phyloP scores from a whole-genome alignment of 2,329 filamentous ascomycete species.

The Colletotrichum endophyticum region DNA sequence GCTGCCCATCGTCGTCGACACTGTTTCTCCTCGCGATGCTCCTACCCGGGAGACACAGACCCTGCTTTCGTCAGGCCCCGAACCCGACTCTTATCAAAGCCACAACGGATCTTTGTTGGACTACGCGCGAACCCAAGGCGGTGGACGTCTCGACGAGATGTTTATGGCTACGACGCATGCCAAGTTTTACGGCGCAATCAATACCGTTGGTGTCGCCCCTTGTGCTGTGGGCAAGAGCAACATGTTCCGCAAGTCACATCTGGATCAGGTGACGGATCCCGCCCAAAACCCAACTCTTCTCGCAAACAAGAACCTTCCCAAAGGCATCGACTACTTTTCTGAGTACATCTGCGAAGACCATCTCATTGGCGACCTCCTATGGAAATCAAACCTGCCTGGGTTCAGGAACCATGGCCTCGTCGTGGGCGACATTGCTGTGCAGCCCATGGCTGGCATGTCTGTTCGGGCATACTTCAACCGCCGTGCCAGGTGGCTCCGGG shows the following conservation, averaged over 20 bases:
- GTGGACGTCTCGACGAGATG: constrained; percentile 88
- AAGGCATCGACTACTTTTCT: constrained; percentile 90
- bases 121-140: constrained; percentile 53
- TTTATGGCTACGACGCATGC: constrained; percentile 94
- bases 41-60: constrained; percentile 28
- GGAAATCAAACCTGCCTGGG: constrained; percentile 69
- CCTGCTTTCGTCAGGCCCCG: constrained; percentile 37
- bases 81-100: constrained; percentile 30
- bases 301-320: constrained; percentile 47
- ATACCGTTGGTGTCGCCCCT: constrained; percentile 86
- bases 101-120: constrained; percentile 26
- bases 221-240: constrained; percentile 97
- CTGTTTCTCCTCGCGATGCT: constrained; percentile 40
- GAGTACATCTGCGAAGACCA: constrained; percentile 98
- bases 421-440: constrained; percentile 85
- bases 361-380: constrained; percentile 89
- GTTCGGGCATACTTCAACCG: constrained; percentile 79
- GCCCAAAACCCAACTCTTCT: constrained; percentile 47
- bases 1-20: constrained; percentile 87
- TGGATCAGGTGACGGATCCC: constrained; percentile 73
- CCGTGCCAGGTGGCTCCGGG: constrained; percentile 87
- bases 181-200: constrained; percentile 98
- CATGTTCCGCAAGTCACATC: constrained; percentile 94
- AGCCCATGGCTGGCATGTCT: constrained; percentile 85
- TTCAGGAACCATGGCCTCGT: constrained; percentile 83